Percentiles rank a stretch among this genome's conserved stretches.
phyloP scores from a whole-genome alignment of 2,329 filamentous ascomycete species.

The Colletotrichum camelliae region DNA sequence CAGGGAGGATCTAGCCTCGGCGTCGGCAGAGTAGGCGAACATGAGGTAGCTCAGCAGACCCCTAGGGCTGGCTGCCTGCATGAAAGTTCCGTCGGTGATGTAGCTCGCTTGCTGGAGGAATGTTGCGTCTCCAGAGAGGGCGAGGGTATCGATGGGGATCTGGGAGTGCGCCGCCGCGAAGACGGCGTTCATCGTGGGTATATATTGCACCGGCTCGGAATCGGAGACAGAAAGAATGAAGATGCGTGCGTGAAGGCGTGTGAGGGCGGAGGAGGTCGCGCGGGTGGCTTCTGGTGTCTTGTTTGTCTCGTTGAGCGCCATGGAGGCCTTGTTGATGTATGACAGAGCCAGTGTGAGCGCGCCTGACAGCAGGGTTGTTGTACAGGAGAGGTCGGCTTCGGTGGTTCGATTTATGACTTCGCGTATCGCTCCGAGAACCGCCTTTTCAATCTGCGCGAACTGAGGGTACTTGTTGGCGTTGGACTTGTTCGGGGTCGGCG shows the following conservation, averaged over 20 bases:
- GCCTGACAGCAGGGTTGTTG: slow-evolving; percentile 87
- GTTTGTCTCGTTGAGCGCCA: slow-evolving; percentile 66
- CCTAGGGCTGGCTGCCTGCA: slow-evolving; percentile 59
- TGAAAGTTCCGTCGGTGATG: slow-evolving; percentile 64
- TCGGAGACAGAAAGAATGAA: slow-evolving; percentile 90
- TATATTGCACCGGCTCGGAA: slow-evolving; percentile 87
- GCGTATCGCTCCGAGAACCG: slow-evolving; percentile 76
- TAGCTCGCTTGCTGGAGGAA: slow-evolving; percentile 89
- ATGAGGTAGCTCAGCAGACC: slow-evolving; percentile 92
- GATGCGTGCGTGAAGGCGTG: slow-evolving; percentile 78
- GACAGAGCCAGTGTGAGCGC: slow-evolving; percentile 88
- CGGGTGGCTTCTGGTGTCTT: slow-evolving; percentile 42
- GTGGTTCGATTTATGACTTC: slow-evolving; percentile 75
- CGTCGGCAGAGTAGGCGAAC: slow-evolving; percentile 84
- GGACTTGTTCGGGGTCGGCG: slow-evolving; percentile 36
- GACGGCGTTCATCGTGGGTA: slow-evolving; percentile 97
- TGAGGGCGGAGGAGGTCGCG: slow-evolving; percentile 37
- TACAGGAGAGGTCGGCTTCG: slow-evolving; percentile 67
- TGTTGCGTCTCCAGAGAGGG: slow-evolving; percentile 83
- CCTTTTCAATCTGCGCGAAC: slow-evolving; percentile 85
- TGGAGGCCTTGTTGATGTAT: slow-evolving; percentile 85
- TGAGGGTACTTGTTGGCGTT: slow-evolving; percentile 91
- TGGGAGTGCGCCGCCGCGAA: slow-evolving; percentile 90
- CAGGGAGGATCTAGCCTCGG: slow-evolving; percentile 62
- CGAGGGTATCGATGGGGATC: slow-evolving; percentile 91